Percentiles rank a stretch among this genome's conserved stretches.
Evolutionary conservation across 306 rosid species (phyloP).

Genomic region (Astragalus membranaceus): DNA sequence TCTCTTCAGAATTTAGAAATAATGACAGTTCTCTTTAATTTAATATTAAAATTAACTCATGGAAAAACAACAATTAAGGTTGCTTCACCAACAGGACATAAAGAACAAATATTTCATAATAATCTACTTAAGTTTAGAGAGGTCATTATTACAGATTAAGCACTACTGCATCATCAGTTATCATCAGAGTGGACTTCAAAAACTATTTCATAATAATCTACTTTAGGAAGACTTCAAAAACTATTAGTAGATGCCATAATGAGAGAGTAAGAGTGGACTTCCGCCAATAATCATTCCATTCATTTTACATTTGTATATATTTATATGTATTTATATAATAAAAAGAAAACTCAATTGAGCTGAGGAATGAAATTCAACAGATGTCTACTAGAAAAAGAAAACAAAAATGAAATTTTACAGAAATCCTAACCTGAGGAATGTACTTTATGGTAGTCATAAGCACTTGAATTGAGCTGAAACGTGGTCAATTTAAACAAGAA

Average conservation of each 20-base stretch:
- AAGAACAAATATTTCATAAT: neutral
- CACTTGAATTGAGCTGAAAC: conserved; percentile 88
- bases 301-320: neutral
- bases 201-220: too few relatives aligned
- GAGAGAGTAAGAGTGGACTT: neutral
- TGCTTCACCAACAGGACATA: neutral
- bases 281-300: neutral
- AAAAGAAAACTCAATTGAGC: too few relatives aligned
- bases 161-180: too few relatives aligned
- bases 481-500: conserved; percentile 10
- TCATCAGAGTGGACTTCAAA: too few relatives aligned
- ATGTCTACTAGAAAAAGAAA: neutral
- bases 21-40: neutral
- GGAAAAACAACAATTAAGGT: neutral
- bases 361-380: neutral
- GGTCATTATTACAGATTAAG: too few relatives aligned
- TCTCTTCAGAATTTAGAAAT: neutral
- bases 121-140: neutral
- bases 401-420: neutral
- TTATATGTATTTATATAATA: too few relatives aligned
- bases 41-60: neutral
- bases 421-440: conserved; percentile 79
- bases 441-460: conserved; percentile 75
- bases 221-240: neutral
- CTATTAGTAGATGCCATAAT: too few relatives aligned